Percentiles rank a stretch among this genome's conserved stretches.
Evolutionary conservation across 345 rosid species (phyloP).

Genomic region (Brassica rapa): DNA sequence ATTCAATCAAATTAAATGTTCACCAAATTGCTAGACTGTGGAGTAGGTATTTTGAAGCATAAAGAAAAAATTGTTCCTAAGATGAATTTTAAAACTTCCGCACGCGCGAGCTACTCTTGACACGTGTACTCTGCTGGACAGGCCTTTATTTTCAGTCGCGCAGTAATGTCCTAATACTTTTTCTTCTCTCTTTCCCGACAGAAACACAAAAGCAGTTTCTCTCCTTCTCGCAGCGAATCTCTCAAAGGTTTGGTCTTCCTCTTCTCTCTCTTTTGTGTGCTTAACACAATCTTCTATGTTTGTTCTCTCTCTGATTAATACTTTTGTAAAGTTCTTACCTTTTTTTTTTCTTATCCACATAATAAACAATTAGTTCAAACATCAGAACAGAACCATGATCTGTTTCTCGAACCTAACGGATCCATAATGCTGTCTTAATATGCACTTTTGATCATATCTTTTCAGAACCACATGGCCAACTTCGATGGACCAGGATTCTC

Average conservation of each 20-base stretch:
- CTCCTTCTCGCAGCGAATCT: not conserved
- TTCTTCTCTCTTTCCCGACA: constrained; percentile 9
- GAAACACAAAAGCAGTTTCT: not conserved
- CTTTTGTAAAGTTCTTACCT: constrained; percentile 15
- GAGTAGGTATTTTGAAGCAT: no score
- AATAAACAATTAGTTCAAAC: not conserved
- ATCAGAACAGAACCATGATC: not conserved
- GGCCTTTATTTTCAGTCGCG: not conserved
- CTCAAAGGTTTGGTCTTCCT: constrained; percentile 19
- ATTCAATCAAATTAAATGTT: not conserved
- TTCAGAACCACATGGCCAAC: constrained; percentile 31
- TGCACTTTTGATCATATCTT: not conserved
- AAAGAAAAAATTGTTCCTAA: no score
- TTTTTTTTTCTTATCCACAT: not conserved
- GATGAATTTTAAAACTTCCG: not conserved
- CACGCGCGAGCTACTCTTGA: constrained; percentile 5
- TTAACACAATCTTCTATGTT: constrained; percentile 1
- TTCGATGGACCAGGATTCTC: constrained; percentile 37
- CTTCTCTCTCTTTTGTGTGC: not conserved
- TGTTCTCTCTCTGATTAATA: constrained; percentile 6
- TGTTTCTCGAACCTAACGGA: not conserved
- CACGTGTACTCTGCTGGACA: constrained; percentile 8
- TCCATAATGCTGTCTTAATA: not conserved
- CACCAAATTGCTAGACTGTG: no score
- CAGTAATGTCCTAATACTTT: not conserved